phyloP scores from a whole-genome alignment of 345 rosid genomes.

The Populus tremula region DNA sequence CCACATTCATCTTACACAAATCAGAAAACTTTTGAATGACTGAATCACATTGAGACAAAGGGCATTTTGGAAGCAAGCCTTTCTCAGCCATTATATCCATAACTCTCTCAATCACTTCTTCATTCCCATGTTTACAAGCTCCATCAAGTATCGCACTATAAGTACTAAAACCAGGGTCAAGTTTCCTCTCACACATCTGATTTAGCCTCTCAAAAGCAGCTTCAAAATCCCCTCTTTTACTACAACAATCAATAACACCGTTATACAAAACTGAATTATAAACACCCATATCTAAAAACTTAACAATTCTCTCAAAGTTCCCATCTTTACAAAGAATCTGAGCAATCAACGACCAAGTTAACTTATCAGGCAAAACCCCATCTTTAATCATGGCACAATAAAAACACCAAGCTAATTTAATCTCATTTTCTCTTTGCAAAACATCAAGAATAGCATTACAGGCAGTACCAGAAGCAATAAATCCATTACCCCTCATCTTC shows the following conservation, averaged over 20 bases:
- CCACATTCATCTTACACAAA: slow-evolving; percentile 53
- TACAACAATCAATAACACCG: slow-evolving; percentile 47
- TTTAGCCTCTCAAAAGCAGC: slow-evolving; percentile 41
- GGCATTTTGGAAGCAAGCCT: slow-evolving; percentile 27
- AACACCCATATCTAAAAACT: slow-evolving; percentile 47
- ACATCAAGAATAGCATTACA: slow-evolving; percentile 53
- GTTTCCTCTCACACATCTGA: slow-evolving; percentile 50
- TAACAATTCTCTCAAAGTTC: slow-evolving; percentile 42
- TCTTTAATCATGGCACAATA: slow-evolving; percentile 50
- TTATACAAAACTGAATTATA: slow-evolving; percentile 46
- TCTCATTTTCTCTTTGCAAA: slow-evolving; percentile 34
- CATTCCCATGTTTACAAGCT: slow-evolving; percentile 46
- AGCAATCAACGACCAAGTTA: slow-evolving; percentile 53
- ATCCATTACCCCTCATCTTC: slow-evolving; percentile 36
- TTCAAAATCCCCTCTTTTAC: slow-evolving; percentile 47
- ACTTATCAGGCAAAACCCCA: slow-evolving; percentile 36
- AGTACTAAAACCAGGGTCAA: slow-evolving; percentile 43
- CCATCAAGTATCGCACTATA: slow-evolving; percentile 62
- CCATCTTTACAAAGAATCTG: slow-evolving; percentile 46
- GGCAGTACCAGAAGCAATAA: slow-evolving; percentile 37
- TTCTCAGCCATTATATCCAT: slow-evolving; percentile 42
- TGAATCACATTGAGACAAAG: slow-evolving; percentile 22
- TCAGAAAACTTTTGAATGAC: slow-evolving; percentile 54
- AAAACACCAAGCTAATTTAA: slow-evolving; percentile 49
- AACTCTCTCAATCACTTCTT: slow-evolving; percentile 42